Conservation (phyloP, 2,329 filamentous ascomycete genomes). For the Mycocentrospora acerina region DNA sequence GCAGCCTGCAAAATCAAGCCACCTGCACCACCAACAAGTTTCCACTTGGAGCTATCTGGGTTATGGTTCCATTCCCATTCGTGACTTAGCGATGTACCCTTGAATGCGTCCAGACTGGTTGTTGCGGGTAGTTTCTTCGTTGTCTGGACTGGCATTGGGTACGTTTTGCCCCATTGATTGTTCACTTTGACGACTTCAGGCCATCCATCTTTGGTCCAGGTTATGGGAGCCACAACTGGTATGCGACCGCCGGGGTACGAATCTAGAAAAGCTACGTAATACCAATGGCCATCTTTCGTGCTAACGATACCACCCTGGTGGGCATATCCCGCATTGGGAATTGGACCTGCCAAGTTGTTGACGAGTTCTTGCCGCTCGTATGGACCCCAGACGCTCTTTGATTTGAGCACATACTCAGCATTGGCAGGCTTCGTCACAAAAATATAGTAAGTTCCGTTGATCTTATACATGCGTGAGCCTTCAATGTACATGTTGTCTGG, state of each 20-base stretch:
- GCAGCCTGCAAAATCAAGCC: slow-evolving; percentile 52
- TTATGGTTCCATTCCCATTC: slow-evolving; percentile 67
- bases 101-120: slow-evolving; percentile 51
- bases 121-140: slow-evolving; percentile 32
- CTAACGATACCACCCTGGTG: slow-evolving; percentile 61
- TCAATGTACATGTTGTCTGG: slow-evolving; percentile 49
- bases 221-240: slow-evolving; percentile 59
- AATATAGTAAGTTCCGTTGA: slow-evolving; percentile 59
- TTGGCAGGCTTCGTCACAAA: slow-evolving; percentile 51
- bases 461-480: slow-evolving; percentile 60
- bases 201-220: slow-evolving; percentile 56
- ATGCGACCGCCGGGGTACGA: slow-evolving; percentile 59
- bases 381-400: slow-evolving; percentile 54
- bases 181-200: slow-evolving; percentile 48
- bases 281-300: slow-evolving; percentile 57
- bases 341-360: slow-evolving; percentile 45
- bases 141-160: slow-evolving; percentile 39
- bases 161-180: slow-evolving; percentile 52
- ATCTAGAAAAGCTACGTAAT: slow-evolving; percentile 60
- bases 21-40: slow-evolving; percentile 43
- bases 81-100: slow-evolving; percentile 44
- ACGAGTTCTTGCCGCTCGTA: slow-evolving; percentile 52
- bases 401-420: slow-evolving; percentile 54
- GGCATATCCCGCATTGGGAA: slow-evolving; percentile 49
- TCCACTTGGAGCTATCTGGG: slow-evolving; percentile 53